A percentile compares a stretch with the other conserved stretches of the same genome.
Conservation (phyloP, 805 yeast genomes). For the Kazachstania bromeliacearum region DNA sequence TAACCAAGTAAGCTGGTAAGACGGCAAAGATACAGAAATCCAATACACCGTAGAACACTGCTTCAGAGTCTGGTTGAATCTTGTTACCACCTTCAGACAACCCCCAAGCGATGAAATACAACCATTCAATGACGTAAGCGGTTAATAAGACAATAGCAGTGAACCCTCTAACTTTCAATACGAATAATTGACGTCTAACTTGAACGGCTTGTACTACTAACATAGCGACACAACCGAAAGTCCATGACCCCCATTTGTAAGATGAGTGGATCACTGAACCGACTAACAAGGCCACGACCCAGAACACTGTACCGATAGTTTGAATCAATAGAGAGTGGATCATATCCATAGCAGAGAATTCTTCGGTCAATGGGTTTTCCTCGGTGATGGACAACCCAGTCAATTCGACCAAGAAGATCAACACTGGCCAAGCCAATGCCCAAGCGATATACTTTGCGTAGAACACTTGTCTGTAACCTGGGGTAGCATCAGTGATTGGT, state of each 20-base stretch:
- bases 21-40: conserved; percentile 39
- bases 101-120: conserved; percentile 22
- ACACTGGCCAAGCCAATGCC: conserved; percentile 44
- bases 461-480: conserved; percentile 43
- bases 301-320: conserved; percentile 37
- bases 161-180: conserved; percentile 13
- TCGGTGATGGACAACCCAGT: conserved; percentile 17
- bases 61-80: conserved; percentile 49
- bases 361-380: conserved; percentile 21
- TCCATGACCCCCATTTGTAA: conserved; percentile 55
- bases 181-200: conserved; percentile 21
- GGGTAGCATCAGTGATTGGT: conserved; percentile 13
- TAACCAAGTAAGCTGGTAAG: conserved; percentile 21
- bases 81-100: conserved; percentile 52
- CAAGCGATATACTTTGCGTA: conserved; percentile 49
- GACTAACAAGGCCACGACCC: conserved; percentile 37
- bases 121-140: conserved; percentile 15
- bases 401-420: conserved; percentile 29
- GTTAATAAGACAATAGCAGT: conserved; percentile 16
- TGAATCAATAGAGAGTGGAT: conserved; percentile 24
- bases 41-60: conserved; percentile 50
- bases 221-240: conserved; percentile 57
- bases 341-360: conserved; percentile 29
- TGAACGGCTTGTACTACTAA: conserved; percentile 30
- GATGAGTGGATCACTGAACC: conserved; percentile 37